Evolutionary conservation across 139 green algal genomes (phyloP).

Genomic region (Gonium pectorale): DNA sequence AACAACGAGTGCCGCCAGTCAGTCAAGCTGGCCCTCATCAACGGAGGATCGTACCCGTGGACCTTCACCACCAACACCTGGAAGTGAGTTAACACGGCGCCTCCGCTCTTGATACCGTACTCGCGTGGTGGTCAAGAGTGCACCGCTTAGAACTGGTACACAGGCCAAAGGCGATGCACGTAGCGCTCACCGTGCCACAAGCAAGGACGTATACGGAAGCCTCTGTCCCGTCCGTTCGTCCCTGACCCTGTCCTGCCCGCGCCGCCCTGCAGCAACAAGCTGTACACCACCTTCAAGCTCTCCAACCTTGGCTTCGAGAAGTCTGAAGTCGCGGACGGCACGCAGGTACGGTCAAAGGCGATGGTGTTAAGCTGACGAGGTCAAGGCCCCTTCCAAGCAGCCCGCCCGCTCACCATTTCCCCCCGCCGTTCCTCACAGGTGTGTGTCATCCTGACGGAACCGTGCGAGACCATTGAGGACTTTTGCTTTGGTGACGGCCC

Average conservation of each 20-base stretch:
- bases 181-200: not conserved
- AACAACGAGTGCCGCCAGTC: not conserved
- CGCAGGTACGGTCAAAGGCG: no score
- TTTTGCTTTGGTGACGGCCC: slow-evolving; percentile 2
- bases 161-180: not conserved
- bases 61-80: not conserved
- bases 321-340: not conserved
- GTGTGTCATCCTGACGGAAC: slow-evolving; percentile 18
- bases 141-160: no score
- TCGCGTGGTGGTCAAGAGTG: not conserved
- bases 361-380: no score
- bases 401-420: no score
- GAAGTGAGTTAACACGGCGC: not conserved
- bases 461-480: not conserved
- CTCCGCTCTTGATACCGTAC: not conserved
- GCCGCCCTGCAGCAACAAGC: not conserved
- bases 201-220: not conserved
- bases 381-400: no score
- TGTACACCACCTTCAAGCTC: slow-evolving; percentile 26
- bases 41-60: not conserved
- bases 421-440: no score
- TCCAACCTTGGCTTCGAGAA: not conserved
- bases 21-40: not conserved
- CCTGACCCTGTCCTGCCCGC: not conserved
- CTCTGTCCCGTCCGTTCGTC: not conserved